Conservation (phyloP, 768 basidiomycete species). For the Amanita molliuscula region DNA sequence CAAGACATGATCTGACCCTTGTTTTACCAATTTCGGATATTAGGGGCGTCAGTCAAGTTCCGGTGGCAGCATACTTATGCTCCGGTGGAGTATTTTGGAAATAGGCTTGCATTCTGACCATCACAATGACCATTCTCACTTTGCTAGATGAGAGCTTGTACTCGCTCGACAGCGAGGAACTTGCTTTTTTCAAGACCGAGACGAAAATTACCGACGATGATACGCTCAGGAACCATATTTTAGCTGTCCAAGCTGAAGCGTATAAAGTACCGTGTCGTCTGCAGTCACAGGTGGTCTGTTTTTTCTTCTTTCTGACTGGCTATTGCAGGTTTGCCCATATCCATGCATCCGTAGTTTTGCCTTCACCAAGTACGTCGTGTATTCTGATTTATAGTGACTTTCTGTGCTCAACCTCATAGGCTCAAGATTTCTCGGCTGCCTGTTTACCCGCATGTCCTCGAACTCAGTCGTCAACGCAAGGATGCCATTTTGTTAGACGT, state of each 20-base stretch:
- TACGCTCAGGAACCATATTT: conserved; percentile 29
- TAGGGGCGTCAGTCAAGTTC: neutral
- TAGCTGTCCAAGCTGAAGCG: conserved; percentile 26
- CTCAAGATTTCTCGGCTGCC: conserved; percentile 25
- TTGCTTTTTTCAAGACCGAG: conserved; percentile 23
- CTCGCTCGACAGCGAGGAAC: conserved; percentile 16
- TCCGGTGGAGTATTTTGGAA: neutral
- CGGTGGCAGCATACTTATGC: neutral
- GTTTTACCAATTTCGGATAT: neutral
- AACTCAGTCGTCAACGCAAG: conserved; percentile 15
- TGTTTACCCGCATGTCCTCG: conserved; percentile 20
- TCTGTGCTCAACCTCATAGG: conserved; percentile 4
- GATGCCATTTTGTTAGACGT: conserved; percentile 29
- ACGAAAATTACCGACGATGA: conserved; percentile 27
- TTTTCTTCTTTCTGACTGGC: neutral
- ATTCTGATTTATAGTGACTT: neutral
- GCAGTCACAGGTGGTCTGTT: neutral
- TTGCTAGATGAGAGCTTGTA: conserved; percentile 18
- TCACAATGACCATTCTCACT: neutral
- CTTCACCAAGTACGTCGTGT: conserved; percentile 19
- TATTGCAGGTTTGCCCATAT: conserved; percentile 23
- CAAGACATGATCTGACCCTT: neutral
- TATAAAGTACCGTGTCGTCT: conserved; percentile 6
- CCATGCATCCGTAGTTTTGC: conserved; percentile 26
- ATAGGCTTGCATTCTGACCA: neutral